Base-by-base conservation (phyloP, 495 filamentous ascomycete species). In the Penicillium bialowiezense region DNA sequence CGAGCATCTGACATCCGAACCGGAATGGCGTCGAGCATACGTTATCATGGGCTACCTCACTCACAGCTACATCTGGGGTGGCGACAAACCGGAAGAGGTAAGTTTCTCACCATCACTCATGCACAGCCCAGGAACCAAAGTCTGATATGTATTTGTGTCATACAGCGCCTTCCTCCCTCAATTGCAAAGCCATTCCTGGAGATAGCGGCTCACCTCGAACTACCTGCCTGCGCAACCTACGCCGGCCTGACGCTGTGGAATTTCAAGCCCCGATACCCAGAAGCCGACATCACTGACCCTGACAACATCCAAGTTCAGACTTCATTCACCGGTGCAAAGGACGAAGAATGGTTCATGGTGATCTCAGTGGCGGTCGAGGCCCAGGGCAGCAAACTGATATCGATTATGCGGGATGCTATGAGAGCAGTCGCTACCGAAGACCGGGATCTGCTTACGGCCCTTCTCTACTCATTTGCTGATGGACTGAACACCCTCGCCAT, bases 331-430 rank as follows among this genome's bases (percentile, higher is more conserved):
- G 93, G 89, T 17, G 88, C 89, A 9, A 77, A 91, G 32, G 93
- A 98, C 56, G 93, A 98, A 65, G 92, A 92, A 44, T 97, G 93
- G 93, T 98, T 98, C 65, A 95, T 96, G 62, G 78, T 97, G 10
- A 81, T 97, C 35, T 96, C 91, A 0, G 88, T 96, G 3, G 93
- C 92, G 42, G 93, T 98, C 58, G 93, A 98, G 73, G 92, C 92
- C 47, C 83, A 88, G 41, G 92, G 90, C 24, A 92, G 81, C 4
- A 86, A 87, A 26, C 85, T 89, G 44, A 82, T 97, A 34, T 82
- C 88, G 0, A 64, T 92, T 15, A 95, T 97, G 88, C 76, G 96
- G 23, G 77, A 84, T 18, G 89, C 91, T 4, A 90, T 97, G 37
- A 74, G 75, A 21, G 90, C 91, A 23, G 90, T 86, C 3, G 50